phyloP scores from a whole-genome alignment of 495 filamentous ascomycete genomes.

The Penicillium paxilli region DNA sequence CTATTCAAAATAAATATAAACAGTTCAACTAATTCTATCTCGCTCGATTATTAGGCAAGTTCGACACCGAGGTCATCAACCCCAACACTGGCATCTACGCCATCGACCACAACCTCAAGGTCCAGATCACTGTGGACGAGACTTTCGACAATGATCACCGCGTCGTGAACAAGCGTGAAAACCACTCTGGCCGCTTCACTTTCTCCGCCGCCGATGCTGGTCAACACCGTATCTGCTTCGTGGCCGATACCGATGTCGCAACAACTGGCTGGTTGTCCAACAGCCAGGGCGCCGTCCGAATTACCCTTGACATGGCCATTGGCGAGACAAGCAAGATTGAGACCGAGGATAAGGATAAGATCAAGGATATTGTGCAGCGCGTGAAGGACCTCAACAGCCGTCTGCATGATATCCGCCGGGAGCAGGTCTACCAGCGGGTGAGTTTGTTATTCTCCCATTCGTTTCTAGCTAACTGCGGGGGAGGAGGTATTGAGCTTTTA shows the following conservation, averaged over 20 bases:
- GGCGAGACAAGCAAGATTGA: constrained; percentile 95
- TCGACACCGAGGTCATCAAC: constrained; percentile 78
- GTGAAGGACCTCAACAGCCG: constrained; percentile 88
- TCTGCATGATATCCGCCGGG: constrained; percentile 83
- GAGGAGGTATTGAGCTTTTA: too few species aligned
- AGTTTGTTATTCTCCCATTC: too few species aligned
- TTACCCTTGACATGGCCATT: constrained; percentile 90
- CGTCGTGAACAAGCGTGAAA: constrained; percentile 82
- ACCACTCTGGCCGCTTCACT: constrained; percentile 80
- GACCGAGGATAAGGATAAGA: constrained; percentile 90
- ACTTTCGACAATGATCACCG: constrained; percentile 98
- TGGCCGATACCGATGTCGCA: constrained; percentile 64
- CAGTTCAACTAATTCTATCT: neutral
- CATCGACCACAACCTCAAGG: constrained; percentile 69
- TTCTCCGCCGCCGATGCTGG: constrained; percentile 93
- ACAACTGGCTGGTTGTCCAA: constrained; percentile 68
- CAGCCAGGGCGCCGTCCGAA: constrained; percentile 70
- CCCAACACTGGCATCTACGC: constrained; percentile 59
- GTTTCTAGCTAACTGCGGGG: neutral
- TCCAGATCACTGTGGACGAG: constrained; percentile 93
- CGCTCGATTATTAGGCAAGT: constrained; percentile 61
- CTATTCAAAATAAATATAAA: neutral
- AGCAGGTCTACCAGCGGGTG: constrained; percentile 96
- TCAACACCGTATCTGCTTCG: constrained; percentile 94
- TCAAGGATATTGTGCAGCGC: constrained; percentile 84